Evolutionary conservation across 768 basidiomycete species (phyloP), one percentile per base, ranked within the genome.

Genomic region (Cubamyces lactineus): DNA sequence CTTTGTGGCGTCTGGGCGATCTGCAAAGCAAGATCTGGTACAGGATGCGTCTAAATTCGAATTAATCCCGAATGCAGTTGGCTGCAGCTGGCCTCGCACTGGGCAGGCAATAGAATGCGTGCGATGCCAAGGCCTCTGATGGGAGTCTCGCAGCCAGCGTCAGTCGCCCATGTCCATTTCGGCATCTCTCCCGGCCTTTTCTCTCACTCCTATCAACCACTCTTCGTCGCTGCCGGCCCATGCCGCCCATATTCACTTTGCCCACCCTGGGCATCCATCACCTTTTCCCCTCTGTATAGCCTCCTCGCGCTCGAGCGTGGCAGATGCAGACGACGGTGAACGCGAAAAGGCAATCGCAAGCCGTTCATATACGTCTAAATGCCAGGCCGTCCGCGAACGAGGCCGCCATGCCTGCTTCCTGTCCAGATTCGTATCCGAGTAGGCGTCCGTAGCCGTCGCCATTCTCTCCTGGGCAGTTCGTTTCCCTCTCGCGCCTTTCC

Each of bases 291-390:
- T 43, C 42, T 16, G 42, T 19, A 16, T 43, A 16, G 42, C 42
- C 42, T 19, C 19, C 11, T 34, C 34, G 34, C 34, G 5, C 45
- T 46, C 45, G 23, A 46, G 23, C 23, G 23, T 8, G 17, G 39
- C 39, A 21, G 2, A 11, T 12, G 52, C 21, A 21, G 40, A 17
- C 40, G 40, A 21, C 19, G n/a, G 23, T 40, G 40, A 26, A 34
- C 19, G 45, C 45, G 45, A 54, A 55, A 19, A 55, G 54, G 54
- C 43, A 47, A 56, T 12, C 28, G 43, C 52, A 34, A 5, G 12
- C 45, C 21, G 45, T 12, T 56, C 54, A 46, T 46, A 47, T 56
- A 23, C 43, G 54, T 28, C 54, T 34, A 56, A 13, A 30, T 47
- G 43, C 24, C 40, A 53, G 23, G 19, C 39, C n/a, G 52, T 40